Base-by-base conservation (phyloP, 768 basidiomycete genomes). In the Hericium rajendrae region DNA sequence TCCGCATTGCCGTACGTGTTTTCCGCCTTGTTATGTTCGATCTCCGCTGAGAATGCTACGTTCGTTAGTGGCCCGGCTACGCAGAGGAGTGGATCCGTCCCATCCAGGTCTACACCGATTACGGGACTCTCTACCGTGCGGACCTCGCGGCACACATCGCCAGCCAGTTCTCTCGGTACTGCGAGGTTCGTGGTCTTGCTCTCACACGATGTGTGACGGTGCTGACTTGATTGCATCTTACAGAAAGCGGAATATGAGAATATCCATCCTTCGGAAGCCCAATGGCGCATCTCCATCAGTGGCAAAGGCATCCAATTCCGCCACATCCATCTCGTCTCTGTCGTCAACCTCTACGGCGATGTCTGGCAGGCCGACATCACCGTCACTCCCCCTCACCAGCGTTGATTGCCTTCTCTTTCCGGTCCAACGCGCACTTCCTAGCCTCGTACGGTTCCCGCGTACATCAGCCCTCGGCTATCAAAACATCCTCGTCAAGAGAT, bases 311-410 rank as follows among this genome's bases (percentile, higher is more conserved):
- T 54, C 1, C n/a, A 40, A 9, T 13, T 54, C 24, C 20, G 38
- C 54, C 40, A 54, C 15, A 6, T 54, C 54, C 15, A 38, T n/a
- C 32, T 54, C 9, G 39, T 48, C 6, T 15, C 54, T 13, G 9
- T 54, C 22, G 24, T 54, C 39, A 54, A 54, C 54, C 20, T 54
- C 38, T 46, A 20, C 41, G 54, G 43, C 54, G 54, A 54, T 37
- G 24, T 32, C n/a, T 54, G 54, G 54, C 54, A 48, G 40, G 54
- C 54, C 10, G 54, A 54, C 16, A 24, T 54, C 43, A 53, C 38
- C 38, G 32, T 53, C 52, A 16, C 20, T 10, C 49, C 8, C 49
- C 22, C 20, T 11, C 28, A 22, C 26, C 18, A 20, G 20, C 20
- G 16, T 20, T 24, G 28, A 26, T 16, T 3, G 46, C n/a, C 9